These are phyloP conservation scores for Ogataea trehalophila DNA, from an alignment of 805 yeast genomes.

Conservation along the genomic window DNA sequence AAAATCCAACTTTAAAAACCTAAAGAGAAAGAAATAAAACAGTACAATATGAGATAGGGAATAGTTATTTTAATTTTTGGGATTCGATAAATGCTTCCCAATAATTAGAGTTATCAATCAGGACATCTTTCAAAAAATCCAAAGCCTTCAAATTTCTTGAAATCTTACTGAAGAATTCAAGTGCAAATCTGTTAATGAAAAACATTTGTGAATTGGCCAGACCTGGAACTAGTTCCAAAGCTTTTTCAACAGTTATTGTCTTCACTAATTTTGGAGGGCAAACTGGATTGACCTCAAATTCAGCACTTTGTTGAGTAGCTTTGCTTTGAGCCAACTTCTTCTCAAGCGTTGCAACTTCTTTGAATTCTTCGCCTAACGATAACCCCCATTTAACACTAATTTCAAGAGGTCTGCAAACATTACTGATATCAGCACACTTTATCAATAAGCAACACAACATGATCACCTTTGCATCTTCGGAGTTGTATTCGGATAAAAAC, in stretches of 20 bases:
- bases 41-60: too few species aligned
- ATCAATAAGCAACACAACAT: slow-evolving; percentile 66
- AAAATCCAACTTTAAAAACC: too few species aligned
- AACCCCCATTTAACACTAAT: slow-evolving; percentile 85
- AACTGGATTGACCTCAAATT: slow-evolving; percentile 4
- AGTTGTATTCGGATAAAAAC: slow-evolving; percentile 17
- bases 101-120: slow-evolving; percentile 47
- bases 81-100: slow-evolving; percentile 38
- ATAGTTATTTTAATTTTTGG: too few species aligned
- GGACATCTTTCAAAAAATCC: slow-evolving; percentile 48
- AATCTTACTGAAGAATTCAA: slow-evolving; percentile 64
- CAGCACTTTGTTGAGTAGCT: slow-evolving; percentile 4
- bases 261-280: slow-evolving; percentile 21
- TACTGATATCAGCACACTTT: slow-evolving; percentile 94
- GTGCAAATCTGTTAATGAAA: slow-evolving; percentile 80
- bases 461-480: slow-evolving; percentile 22
- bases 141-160: slow-evolving; percentile 58
- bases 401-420: slow-evolving; percentile 75
- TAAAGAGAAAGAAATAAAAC: too few species aligned
- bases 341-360: slow-evolving; percentile 57
- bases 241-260: slow-evolving; percentile 34
- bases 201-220: slow-evolving; percentile 73
- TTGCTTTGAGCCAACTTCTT: slow-evolving; percentile 13
- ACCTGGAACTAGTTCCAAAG: slow-evolving; percentile 41
- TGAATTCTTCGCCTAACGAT: slow-evolving; percentile 72